These are phyloP conservation scores for Thielaviopsis cerberus DNA, from an alignment of 2,329 filamentous ascomycete species.

Conservation along the genomic window DNA sequence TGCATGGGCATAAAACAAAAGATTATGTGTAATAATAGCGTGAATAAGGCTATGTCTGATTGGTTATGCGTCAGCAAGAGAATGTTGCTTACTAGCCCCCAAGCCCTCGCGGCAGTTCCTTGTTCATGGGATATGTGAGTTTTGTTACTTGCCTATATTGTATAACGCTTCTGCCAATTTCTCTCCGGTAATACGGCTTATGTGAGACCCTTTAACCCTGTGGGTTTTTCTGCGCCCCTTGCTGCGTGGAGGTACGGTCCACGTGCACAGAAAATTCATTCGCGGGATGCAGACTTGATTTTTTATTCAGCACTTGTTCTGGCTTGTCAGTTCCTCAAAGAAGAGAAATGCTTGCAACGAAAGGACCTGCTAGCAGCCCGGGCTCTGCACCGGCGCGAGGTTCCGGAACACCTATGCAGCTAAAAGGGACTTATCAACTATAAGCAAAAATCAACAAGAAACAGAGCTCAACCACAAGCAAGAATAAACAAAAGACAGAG, in stretches of 20 bases:
- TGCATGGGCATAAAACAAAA: no score
- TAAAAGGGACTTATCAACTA: background rate
- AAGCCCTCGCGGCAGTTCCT: background rate
- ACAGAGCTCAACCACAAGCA: no score
- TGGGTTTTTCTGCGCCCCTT: background rate
- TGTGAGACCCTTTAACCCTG: no score
- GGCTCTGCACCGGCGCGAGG: background rate
- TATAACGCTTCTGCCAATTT: background rate
- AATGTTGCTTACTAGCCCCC: background rate
- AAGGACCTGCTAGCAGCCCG: background rate
- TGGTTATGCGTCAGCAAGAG: no score
- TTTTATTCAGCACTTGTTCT: background rate
- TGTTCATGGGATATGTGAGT: background rate
- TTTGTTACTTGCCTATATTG: background rate
- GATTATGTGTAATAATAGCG: no score
- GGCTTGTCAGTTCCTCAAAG: background rate
- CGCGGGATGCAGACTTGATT: background rate
- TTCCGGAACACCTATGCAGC: background rate
- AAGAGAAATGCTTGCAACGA: background rate
- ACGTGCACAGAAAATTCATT: background rate
- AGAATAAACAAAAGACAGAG: no score
- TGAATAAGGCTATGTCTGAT: no score
- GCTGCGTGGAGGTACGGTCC: background rate
- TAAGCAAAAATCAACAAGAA: background rate
- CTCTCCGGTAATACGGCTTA: background rate